Percentiles rank a stretch among this genome's conserved stretches.
Conservation (phyloP, 2,329 filamentous ascomycete genomes). For the Lojkania enalia region DNA sequence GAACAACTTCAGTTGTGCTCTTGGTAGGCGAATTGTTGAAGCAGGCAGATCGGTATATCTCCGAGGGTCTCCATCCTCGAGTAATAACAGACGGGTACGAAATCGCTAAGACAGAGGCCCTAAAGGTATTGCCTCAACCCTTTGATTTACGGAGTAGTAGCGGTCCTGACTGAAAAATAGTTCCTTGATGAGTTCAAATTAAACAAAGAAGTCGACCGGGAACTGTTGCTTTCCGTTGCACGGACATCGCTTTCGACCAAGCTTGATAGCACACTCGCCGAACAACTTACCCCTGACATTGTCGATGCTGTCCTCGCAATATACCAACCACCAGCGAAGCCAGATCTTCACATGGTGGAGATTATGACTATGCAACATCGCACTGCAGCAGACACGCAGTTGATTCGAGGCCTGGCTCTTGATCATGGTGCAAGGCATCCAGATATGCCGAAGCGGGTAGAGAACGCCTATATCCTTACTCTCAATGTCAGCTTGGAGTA, state of each 20-base stretch:
- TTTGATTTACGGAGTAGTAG: too few relatives aligned
- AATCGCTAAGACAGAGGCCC: conserved; percentile 87
- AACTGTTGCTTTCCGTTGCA: conserved; percentile 89
- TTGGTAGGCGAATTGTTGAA: conserved; percentile 96
- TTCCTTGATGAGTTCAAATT: conserved; percentile 97
- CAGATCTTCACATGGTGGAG: conserved; percentile 98
- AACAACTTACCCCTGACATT: conserved; percentile 90
- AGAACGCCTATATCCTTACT: conserved; percentile 93
- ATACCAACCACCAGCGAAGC: conserved; percentile 85
- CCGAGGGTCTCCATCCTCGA: conserved; percentile 93
- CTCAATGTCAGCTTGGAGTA: conserved; percentile 97
- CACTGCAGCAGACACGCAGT: conserved; percentile 90
- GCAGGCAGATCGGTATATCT: conserved; percentile 94
- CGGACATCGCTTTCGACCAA: conserved; percentile 95
- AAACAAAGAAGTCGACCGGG: conserved; percentile 82
- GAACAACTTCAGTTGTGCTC: conserved; percentile 94
- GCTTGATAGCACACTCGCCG: conserved; percentile 83
- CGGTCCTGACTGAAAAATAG: conserved; percentile 48
- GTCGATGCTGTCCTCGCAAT: conserved; percentile 96
- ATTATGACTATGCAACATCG: conserved; percentile 99
- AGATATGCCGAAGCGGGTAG: conserved; percentile 95
- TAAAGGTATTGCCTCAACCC: conserved; percentile 67
- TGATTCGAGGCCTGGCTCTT: conserved; percentile 88
- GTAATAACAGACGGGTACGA: conserved; percentile 98
- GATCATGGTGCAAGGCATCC: conserved; percentile 96